Percentiles rank a stretch among this genome's conserved stretches.
Evolutionary conservation across 805 yeast genomes (phyloP).

Genomic region (Saccharomycopsis javanensis): DNA sequence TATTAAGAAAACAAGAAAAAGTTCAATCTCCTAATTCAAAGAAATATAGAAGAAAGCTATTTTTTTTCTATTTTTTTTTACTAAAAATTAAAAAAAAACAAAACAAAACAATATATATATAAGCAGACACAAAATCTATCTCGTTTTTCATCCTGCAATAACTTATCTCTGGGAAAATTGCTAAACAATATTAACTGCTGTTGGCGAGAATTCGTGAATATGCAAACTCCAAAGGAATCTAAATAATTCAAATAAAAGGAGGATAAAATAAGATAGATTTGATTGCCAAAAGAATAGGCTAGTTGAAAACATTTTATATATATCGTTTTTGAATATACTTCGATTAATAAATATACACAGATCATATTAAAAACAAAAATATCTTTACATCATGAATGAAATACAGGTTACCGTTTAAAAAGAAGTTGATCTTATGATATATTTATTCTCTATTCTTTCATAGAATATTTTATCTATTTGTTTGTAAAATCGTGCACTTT

Average conservation of each 20-base stretch:
- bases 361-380: not conserved
- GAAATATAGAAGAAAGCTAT: not conserved
- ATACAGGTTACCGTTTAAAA: too few species aligned
- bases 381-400: not conserved
- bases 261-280: not conserved
- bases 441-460: too few species aligned
- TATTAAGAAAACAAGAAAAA: not conserved
- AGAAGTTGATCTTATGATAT: too few species aligned
- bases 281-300: not conserved
- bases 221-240: not conserved
- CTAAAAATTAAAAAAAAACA: not conserved
- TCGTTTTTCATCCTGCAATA: not conserved
- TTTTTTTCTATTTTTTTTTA: not conserved
- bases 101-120: not conserved
- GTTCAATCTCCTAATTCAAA: not conserved
- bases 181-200: not conserved
- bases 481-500: too few species aligned
- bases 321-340: conserved; percentile 1
- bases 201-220: not conserved
- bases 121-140: not conserved
- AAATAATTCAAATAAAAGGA: too few species aligned
- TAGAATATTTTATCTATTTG: too few species aligned
- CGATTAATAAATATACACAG: conserved; percentile 1
- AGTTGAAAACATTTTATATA: conserved; percentile 1
- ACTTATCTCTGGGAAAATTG: too few species aligned